Base-by-base conservation (phyloP, 805 yeast species). In the Kodamaea neixiangensis region DNA sequence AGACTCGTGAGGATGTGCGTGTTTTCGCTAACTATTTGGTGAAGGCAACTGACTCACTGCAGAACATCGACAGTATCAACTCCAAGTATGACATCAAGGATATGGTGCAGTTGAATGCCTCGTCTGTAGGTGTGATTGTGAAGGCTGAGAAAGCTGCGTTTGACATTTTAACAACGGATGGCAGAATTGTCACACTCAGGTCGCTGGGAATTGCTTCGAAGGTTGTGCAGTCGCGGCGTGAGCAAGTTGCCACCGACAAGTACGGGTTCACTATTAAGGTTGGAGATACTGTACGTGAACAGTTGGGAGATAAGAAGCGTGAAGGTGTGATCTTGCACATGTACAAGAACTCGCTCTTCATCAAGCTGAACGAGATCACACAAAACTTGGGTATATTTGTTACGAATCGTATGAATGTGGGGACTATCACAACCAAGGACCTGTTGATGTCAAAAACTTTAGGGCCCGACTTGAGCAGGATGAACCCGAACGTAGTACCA, bases 361-460 rank as follows among this genome's bases (percentile, higher is more conserved):
- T 92, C 44, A 86, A 89, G 65, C 86, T 94, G 49, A 86, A 88
- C 59, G 86, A 87, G 46, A 81, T 87, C 45, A 66, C 81, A 29
- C 97, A 91, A 66, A 90, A 94, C 66, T 81, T 90, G 46, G 99
- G 98, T 70, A 90, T 94, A 13, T 92, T 93, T 69, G 96, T 88
- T 33, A 84, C 86, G 25, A 83, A 83, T 57, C 80, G 91, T 18
- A 73, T 82, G 62, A 86, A 86, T 61, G 89, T 93, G 38, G 84
- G 85, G 57, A 89, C 97, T 5, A 82, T 91, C 46, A 84, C 96
- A 7, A 87, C 96, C 15, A 91, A 90, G 69, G 91, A 88, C 53
- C 86, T 87, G 48, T 73, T 86, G 58, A 68, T 76, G 15, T 78
- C 83, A n/a, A 71, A 76, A 43, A 75, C 71, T 58, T 73, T 78